Conservation (phyloP, 2,329 filamentous ascomycete genomes). For the Cryphonectria nitschkei region DNA sequence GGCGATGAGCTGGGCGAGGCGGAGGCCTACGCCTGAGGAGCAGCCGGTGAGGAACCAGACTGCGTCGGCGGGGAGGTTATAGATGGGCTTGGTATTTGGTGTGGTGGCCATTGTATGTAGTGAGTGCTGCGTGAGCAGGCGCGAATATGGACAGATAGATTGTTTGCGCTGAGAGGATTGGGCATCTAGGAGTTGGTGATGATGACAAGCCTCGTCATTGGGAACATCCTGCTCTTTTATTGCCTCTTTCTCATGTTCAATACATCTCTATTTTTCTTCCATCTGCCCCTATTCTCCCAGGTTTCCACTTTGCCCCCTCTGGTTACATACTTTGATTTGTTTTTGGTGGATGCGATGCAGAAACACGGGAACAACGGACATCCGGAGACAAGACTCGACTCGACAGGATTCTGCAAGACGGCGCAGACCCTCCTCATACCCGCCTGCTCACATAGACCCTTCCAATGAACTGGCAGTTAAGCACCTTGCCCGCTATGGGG, state of each 20-base stretch:
- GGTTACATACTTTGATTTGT: background rate
- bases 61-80: constrained; percentile 40
- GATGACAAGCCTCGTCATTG: background rate
- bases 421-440: background rate
- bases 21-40: constrained; percentile 37
- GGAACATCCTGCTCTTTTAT: background rate
- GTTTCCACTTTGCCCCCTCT: background rate
- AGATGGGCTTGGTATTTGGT: background rate
- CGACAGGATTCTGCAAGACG: background rate
- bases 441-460: background rate
- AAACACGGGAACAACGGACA: background rate
- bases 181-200: background rate
- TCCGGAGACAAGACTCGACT: background rate
- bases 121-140: background rate
- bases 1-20: constrained; percentile 34
- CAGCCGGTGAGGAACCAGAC: constrained; percentile 44
- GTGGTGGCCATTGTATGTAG: background rate
- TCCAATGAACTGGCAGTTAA: background rate
- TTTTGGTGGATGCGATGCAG: background rate
- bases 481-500: too few species aligned
- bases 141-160: too few species aligned
- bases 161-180: too few species aligned
- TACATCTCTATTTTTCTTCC: background rate
- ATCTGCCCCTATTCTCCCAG: background rate
- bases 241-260: background rate